These are phyloP conservation scores for Chaetomidium leptoderma DNA, from an alignment of 495 filamentous ascomycete species.

Conservation along the genomic window DNA sequence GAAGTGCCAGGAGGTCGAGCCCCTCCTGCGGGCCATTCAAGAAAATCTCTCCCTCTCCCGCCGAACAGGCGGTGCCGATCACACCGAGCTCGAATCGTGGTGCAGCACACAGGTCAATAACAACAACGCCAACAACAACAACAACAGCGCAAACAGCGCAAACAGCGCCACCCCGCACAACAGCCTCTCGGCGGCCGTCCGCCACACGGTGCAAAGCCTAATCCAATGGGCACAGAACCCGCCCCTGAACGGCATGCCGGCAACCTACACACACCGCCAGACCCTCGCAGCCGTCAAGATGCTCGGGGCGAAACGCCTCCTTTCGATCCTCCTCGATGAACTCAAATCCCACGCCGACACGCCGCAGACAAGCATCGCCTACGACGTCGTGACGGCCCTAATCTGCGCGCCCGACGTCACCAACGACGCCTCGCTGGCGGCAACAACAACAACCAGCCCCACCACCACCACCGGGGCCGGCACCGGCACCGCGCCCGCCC, in stretches of 20 bases:
- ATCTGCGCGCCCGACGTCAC: slow-evolving; percentile 63
- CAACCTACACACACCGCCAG: slow-evolving; percentile 76
- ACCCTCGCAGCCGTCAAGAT: slow-evolving; percentile 62
- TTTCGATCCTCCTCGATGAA: slow-evolving; percentile 65
- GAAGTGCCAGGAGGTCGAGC: slow-evolving; percentile 63
- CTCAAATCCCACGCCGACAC: slow-evolving; percentile 48
- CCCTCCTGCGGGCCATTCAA: slow-evolving; percentile 65
- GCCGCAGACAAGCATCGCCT: slow-evolving; percentile 56
- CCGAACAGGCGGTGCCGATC: slow-evolving; percentile 59
- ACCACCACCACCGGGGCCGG: slow-evolving; percentile 34
- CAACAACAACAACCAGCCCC: slow-evolving; percentile 10
- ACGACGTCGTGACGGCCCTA: slow-evolving; percentile 71
- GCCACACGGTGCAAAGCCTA: slow-evolving; percentile 62
- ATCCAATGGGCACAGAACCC: slow-evolving; percentile 67
- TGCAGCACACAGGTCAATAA: slow-evolving; percentile 36
- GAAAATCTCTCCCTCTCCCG: slow-evolving; percentile 62
- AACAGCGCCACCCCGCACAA: slow-evolving; percentile 40
- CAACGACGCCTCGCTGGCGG: slow-evolving; percentile 43
- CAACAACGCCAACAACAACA: too few relatives aligned
- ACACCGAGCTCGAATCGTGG: slow-evolving; percentile 76
- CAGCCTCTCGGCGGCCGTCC: slow-evolving; percentile 58
- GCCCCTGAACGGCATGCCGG: slow-evolving; percentile 60
- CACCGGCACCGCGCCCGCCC: slow-evolving; percentile 1
- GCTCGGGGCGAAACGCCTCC: slow-evolving; percentile 60
- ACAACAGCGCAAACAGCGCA: too few relatives aligned